phyloP scores from a whole-genome alignment of 2,329 filamentous ascomycete genomes.

The Fusarium citri region DNA sequence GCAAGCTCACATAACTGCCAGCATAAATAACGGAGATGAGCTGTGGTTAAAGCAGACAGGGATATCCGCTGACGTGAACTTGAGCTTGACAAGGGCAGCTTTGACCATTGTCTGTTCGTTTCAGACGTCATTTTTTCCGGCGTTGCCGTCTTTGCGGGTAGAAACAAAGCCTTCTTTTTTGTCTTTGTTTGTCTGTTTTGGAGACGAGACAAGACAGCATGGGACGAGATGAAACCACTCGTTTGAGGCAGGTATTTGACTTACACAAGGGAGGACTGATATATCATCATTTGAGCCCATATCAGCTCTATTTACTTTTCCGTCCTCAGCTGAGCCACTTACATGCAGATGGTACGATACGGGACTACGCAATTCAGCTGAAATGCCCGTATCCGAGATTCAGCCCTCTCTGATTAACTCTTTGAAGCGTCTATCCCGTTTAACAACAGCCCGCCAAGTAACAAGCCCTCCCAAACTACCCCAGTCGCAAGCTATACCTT shows the following conservation, averaged over 20 bases:
- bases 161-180: constrained; percentile 18
- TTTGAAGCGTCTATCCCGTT: constrained; percentile 28
- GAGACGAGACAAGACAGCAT: not conserved
- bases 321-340: constrained; percentile 22
- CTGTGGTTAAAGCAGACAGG: constrained; percentile 39
- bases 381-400: constrained; percentile 11
- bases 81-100: constrained; percentile 44
- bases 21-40: constrained; percentile 48
- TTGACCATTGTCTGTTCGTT: constrained; percentile 33
- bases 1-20: constrained; percentile 15
- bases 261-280: constrained; percentile 1
- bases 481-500: not conserved
- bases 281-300: not conserved
- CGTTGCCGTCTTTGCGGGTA: constrained; percentile 29
- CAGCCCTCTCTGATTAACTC: constrained; percentile 12
- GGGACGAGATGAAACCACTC: not conserved
- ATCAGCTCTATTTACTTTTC: constrained; percentile 20
- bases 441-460: constrained; percentile 5
- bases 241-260: not conserved
- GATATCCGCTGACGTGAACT: constrained; percentile 46
- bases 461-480: not conserved
- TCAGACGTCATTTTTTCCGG: constrained; percentile 46
- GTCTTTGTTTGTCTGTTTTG: not conserved
- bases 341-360: constrained; percentile 8
- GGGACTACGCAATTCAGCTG: constrained; percentile 13